Percentiles rank a stretch among this genome's conserved stretches.
Conservation (phyloP, 2,329 filamentous ascomycete species). For the Stachybotrys chartarum region DNA sequence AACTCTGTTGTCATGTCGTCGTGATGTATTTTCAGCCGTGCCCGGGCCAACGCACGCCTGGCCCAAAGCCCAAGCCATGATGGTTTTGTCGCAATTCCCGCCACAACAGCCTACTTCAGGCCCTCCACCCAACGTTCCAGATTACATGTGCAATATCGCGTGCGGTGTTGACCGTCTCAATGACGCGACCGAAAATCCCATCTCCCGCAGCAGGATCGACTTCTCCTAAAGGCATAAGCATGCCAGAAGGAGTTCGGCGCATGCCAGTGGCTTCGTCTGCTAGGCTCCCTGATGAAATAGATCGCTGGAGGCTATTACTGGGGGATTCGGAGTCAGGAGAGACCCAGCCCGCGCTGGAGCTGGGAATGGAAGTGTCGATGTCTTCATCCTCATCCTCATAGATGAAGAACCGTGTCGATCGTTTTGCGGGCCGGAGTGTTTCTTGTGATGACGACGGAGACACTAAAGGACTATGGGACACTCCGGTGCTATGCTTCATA, state of each 20-base stretch:
- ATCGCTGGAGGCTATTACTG: slow-evolving; percentile 32
- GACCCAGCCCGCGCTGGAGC: slow-evolving; percentile 22
- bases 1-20: background rate
- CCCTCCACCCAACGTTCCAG: slow-evolving; percentile 63
- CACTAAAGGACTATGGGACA: slow-evolving; percentile 41
- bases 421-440: slow-evolving; percentile 65
- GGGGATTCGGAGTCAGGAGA: slow-evolving; percentile 16
- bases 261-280: slow-evolving; percentile 53
- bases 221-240: slow-evolving; percentile 86
- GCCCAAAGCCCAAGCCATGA: background rate
- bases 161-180: slow-evolving; percentile 72
- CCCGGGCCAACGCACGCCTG: background rate
- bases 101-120: slow-evolving; percentile 20
- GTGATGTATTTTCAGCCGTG: background rate
- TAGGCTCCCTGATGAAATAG: slow-evolving; percentile 41
- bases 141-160: slow-evolving; percentile 65
- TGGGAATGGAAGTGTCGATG: slow-evolving; percentile 26
- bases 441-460: slow-evolving; percentile 78
- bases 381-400: slow-evolving; percentile 54
- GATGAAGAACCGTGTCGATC: slow-evolving; percentile 56
- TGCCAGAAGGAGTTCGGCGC: slow-evolving; percentile 74
- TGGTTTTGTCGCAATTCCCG: background rate
- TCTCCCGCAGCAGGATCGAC: slow-evolving; percentile 53
- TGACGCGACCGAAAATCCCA: slow-evolving; percentile 69
- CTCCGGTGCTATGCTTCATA: slow-evolving; percentile 50